These are phyloP conservation scores for Trichophyton rubrum DNA, from an alignment of 2,329 filamentous ascomycete genomes.

Conservation along the genomic window DNA sequence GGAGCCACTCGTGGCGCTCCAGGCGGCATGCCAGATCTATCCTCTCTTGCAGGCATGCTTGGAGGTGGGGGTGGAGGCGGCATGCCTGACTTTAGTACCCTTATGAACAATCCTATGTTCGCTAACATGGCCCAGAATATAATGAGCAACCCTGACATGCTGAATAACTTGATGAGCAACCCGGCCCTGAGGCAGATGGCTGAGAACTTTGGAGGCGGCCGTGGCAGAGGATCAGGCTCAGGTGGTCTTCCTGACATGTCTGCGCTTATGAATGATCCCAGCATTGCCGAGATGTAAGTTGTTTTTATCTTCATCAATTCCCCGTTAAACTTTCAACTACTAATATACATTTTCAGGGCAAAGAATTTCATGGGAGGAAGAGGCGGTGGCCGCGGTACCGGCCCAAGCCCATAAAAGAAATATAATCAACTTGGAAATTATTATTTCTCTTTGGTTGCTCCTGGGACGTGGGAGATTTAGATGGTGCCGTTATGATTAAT, in stretches of 20 bases:
- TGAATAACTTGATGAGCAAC: constrained; percentile 90
- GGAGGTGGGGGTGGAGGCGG: constrained; percentile 54
- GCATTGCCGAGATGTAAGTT: constrained; percentile 82
- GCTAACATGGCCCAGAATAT: constrained; percentile 91
- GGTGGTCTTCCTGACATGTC: constrained; percentile 79
- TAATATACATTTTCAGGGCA: constrained; percentile 37
- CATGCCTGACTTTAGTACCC: constrained; percentile 73
- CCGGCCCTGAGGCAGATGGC: constrained; percentile 80
- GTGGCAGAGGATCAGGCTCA: constrained; percentile 24
- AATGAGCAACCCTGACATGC: constrained; percentile 91
- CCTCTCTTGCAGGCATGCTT: constrained; percentile 59
- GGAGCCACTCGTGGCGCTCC: constrained; percentile 32
- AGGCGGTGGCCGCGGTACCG: constrained; percentile 37
- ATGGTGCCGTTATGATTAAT: not conserved
- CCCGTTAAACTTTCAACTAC: constrained; percentile 9
- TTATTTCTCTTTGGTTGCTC: not conserved
- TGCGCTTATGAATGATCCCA: constrained; percentile 81
- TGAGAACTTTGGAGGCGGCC: constrained; percentile 53
- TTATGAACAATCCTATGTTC: constrained; percentile 99
- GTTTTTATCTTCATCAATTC: constrained; percentile 17
- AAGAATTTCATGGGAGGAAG: constrained; percentile 51
- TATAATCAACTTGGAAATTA: not conserved
- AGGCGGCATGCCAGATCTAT: constrained; percentile 60
- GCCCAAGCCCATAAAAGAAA: constrained; percentile 15
- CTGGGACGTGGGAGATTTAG: not conserved